Base-by-base conservation (phyloP, 768 basidiomycete species). In the Pulveroboletus sp. region DNA sequence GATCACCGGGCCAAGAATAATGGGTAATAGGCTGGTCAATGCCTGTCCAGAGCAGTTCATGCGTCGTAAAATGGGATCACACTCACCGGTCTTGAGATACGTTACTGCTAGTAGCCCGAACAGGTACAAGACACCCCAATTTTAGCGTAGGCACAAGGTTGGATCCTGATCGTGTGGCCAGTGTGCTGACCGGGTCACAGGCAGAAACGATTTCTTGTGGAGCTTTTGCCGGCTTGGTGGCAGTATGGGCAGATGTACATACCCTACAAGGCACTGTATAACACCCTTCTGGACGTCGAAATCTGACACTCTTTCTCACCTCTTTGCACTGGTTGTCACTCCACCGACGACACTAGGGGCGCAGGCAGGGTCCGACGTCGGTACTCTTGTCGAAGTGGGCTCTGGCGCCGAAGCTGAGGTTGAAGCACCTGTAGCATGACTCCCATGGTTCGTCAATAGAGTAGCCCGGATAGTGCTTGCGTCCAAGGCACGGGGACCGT, bases 291-390 rank as follows among this genome's bases (percentile, higher is more conserved):
- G 10, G 14, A 6, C 1, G 46, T 33, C 11, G 9, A 47, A n/a
- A 39, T 13, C 8, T 17, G 13, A 24, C 42, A 5, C 15, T 2
- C 8, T 39, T 21, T 36, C 46, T 58, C 39, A 60, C 57, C 57
- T 60, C n/a, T n/a, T n/a, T n/a, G n/a, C n/a, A n/a, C n/a, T n/a
- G n/a, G n/a, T n/a, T n/a, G n/a, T n/a, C n/a, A n/a, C n/a, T n/a
- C n/a, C n/a, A n/a, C n/a, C n/a, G n/a, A n/a, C n/a, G 21, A 21
- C 21, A 21, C 21, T 21, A 21, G 21, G 21, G 21, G n/a, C n/a
- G n/a, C n/a, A n/a, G n/a, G n/a, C n/a, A n/a, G n/a, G n/a, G n/a
- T n/a, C n/a, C n/a, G n/a, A n/a, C n/a, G n/a, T n/a, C n/a, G n/a
- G 21, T 21, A 21, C 21, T 21, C 21, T 21, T 21, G 21, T 21